phyloP scores from a whole-genome alignment of 2,329 filamentous ascomycete genomes.

The Calonectria naviculata region DNA sequence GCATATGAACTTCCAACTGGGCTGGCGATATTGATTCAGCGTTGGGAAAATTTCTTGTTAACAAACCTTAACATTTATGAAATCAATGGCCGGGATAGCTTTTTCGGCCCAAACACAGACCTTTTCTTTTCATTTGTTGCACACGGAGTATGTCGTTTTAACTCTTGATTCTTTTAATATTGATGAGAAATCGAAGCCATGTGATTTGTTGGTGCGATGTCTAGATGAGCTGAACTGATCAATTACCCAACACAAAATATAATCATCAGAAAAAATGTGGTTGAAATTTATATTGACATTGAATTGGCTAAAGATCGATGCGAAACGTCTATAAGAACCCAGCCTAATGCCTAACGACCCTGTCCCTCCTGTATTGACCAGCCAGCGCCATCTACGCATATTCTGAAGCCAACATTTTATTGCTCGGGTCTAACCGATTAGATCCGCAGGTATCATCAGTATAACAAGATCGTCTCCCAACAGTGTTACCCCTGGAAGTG shows the following conservation, averaged over 20 bases:
- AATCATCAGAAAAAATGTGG: neutral
- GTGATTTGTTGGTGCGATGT: too few relatives aligned
- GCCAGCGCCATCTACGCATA: constrained; percentile 20
- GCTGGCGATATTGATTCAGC: too few relatives aligned
- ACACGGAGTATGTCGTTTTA: too few relatives aligned
- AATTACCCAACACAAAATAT: too few relatives aligned
- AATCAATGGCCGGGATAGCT: neutral
- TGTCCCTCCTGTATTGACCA: constrained; percentile 23
- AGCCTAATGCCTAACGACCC: constrained; percentile 26
- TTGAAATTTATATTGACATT: constrained; percentile 9
- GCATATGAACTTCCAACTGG: neutral
- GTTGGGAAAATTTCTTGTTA: too few relatives aligned
- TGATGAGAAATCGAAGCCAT: too few relatives aligned
- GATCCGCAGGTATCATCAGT: constrained; percentile 21
- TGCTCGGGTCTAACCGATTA: constrained; percentile 5
- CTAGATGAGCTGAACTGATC: too few relatives aligned
- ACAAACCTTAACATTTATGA: neutral
- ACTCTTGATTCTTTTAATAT: too few relatives aligned
- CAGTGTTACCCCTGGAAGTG: constrained; percentile 19
- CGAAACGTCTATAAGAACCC: constrained; percentile 27
- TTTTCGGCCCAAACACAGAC: too few relatives aligned
- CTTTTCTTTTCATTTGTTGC: too few relatives aligned
- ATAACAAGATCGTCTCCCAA: constrained; percentile 18
- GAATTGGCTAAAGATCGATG: constrained; percentile 30
- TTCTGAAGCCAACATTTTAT: constrained; percentile 18